Evolutionary conservation across 176 grass and related monocot species (phyloP).

Genomic region (Triticum urartu): DNA sequence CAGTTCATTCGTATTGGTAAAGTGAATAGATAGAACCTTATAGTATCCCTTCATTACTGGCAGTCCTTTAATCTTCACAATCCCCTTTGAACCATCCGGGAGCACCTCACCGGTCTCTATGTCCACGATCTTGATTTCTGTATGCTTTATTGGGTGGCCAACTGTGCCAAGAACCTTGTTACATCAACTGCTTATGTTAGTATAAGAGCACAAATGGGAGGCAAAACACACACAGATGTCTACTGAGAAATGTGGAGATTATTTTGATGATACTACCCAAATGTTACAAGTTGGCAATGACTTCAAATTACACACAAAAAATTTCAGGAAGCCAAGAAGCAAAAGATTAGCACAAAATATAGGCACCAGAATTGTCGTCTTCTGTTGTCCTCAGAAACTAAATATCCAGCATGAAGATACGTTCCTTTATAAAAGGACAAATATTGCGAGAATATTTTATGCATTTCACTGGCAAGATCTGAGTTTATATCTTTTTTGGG

Average conservation of each 20-base stretch:
- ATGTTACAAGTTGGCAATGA: neutral
- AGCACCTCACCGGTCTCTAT: slow-evolving; percentile 56
- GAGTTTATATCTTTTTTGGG: neutral
- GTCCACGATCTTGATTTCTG: slow-evolving; percentile 84
- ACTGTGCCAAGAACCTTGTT: slow-evolving; percentile 86
- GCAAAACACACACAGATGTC: neutral
- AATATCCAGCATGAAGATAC: neutral
- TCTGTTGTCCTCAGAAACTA: neutral
- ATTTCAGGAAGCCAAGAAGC: neutral
- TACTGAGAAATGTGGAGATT: neutral
- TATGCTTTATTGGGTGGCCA: slow-evolving; percentile 73
- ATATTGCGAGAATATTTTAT: neutral
- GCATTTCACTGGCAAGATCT: neutral
- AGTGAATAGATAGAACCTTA: slow-evolving; percentile 60
- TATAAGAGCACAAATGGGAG: neutral
- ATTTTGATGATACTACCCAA: neutral
- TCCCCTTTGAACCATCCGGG: slow-evolving; percentile 89
- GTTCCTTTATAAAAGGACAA: neutral
- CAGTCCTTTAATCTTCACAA: slow-evolving; percentile 86
- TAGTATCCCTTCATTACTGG: slow-evolving; percentile 98
- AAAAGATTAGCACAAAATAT: neutral
- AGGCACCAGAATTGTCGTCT: neutral
- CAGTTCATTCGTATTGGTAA: slow-evolving; percentile 4
- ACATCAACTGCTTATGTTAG: slow-evolving; percentile 27
- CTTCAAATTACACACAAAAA: neutral